A percentile compares a stretch with the other conserved stretches of the same genome.
Conservation (phyloP, 2,329 filamentous ascomycete species). For the Alternaria sp. region DNA sequence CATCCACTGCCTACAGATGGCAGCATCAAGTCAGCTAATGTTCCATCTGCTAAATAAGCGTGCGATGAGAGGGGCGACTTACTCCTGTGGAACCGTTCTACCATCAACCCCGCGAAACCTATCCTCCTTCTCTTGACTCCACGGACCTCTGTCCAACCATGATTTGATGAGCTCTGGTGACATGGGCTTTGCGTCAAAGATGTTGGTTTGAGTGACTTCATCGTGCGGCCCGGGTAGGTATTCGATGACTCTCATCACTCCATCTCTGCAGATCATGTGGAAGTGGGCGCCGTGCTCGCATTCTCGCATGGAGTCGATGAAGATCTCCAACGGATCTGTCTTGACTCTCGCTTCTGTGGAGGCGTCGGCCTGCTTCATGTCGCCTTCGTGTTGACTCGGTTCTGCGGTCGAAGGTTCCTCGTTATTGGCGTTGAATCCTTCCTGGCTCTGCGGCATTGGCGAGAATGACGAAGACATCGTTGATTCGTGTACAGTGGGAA, state of each 20-base stretch:
- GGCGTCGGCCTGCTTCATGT: background rate
- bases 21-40: background rate
- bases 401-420: background rate
- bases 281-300: background rate
- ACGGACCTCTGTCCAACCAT: conserved; percentile 1
- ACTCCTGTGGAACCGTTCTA: conserved; percentile 2
- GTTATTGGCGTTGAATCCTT: background rate
- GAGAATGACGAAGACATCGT: background rate
- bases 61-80: background rate
- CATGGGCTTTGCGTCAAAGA: conserved; percentile 9
- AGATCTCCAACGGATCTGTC: background rate
- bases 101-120: conserved; percentile 8
- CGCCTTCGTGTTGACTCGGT: background rate
- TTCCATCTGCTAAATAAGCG: background rate
- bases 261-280: background rate
- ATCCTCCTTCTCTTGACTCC: conserved; percentile 1
- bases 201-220: background rate
- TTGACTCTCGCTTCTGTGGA: background rate
- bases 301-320: background rate
- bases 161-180: conserved; percentile 4
- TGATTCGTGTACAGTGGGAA: background rate
- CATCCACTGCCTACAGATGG: background rate
- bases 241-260: background rate
- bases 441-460: background rate
- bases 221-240: conserved; percentile 3